Percentiles rank a stretch among this genome's conserved stretches.
These are phyloP conservation scores for Leonotis leonurus DNA, from an alignment of 257 asterid species.

Conservation along the genomic window DNA sequence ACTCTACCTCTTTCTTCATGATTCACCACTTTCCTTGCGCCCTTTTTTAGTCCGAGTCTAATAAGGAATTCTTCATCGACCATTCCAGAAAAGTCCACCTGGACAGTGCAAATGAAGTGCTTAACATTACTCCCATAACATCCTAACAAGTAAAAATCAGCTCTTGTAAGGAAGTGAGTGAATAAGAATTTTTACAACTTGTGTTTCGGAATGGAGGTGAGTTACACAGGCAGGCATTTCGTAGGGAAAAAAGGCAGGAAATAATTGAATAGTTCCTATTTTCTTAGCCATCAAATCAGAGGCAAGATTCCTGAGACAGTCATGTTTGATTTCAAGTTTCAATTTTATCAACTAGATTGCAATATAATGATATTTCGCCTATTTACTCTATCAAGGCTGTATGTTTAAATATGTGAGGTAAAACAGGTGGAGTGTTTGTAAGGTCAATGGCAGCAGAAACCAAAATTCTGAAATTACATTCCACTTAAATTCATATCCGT, in stretches of 20 bases:
- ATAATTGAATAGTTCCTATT: background rate
- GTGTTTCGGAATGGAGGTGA: background rate
- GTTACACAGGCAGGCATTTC: background rate
- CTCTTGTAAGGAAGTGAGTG: background rate
- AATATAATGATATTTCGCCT: background rate
- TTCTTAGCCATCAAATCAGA: background rate
- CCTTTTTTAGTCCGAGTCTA: slow-evolving; percentile 73
- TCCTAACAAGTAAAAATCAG: background rate
- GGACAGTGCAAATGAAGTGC: slow-evolving; percentile 5
- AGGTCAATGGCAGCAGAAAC: background rate
- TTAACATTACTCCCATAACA: background rate
- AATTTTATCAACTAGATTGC: background rate
- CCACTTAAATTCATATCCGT: background rate
- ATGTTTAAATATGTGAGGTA: background rate
- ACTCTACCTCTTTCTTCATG: slow-evolving; percentile 94
- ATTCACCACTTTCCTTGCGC: slow-evolving; percentile 81
- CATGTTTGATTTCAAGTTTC: background rate
- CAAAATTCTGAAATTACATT: background rate
- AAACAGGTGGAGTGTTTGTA: background rate
- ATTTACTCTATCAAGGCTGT: background rate
- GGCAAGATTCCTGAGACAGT: background rate
- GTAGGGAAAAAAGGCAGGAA: background rate
- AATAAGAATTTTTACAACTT: background rate
- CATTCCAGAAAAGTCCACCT: slow-evolving; percentile 97
- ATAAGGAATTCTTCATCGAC: slow-evolving; percentile 74